Percentiles rank a stretch among this genome's conserved stretches.
These are phyloP conservation scores for Leucocoprinus birnbaumii DNA, from an alignment of 768 basidiomycete species.

Conservation along the genomic window DNA sequence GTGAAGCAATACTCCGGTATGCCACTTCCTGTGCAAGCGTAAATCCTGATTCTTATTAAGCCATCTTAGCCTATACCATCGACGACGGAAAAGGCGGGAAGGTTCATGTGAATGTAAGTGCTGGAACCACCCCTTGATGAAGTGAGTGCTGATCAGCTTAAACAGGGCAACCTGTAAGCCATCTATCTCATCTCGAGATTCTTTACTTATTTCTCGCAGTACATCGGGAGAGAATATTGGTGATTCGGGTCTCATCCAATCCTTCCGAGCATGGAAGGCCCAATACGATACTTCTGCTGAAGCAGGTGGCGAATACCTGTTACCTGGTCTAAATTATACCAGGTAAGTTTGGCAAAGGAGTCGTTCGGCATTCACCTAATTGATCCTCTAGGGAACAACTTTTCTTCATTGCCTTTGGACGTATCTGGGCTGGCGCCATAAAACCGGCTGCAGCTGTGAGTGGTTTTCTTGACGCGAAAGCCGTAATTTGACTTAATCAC, in stretches of 20 bases:
- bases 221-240: constrained; percentile 94
- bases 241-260: constrained; percentile 80
- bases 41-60: background rate
- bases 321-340: constrained; percentile 80
- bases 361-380: constrained; percentile 2
- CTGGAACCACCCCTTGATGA: background rate
- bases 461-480: constrained; percentile 12
- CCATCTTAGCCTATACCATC: constrained; percentile 64
- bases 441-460: constrained; percentile 75
- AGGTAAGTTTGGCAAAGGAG: constrained; percentile 34
- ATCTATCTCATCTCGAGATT: background rate
- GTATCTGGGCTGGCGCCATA: constrained; percentile 84
- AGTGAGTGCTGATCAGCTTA: constrained; percentile 1
- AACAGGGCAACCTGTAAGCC: constrained; percentile 74
- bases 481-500: background rate
- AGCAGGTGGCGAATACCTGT: constrained; percentile 62
- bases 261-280: constrained; percentile 89
- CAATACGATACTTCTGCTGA: constrained; percentile 60
- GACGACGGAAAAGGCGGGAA: constrained; percentile 83
- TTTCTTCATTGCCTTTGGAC: constrained; percentile 89
- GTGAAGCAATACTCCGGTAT: constrained; percentile 87
- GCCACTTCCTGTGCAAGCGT: constrained; percentile 10
- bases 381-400: constrained; percentile 69
- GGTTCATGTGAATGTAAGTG: constrained; percentile 77
- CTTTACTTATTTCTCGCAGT: constrained; percentile 32